Evolutionary conservation across 129 eudicot genomes (phyloP).

Genomic region (Arctium minus): DNA sequence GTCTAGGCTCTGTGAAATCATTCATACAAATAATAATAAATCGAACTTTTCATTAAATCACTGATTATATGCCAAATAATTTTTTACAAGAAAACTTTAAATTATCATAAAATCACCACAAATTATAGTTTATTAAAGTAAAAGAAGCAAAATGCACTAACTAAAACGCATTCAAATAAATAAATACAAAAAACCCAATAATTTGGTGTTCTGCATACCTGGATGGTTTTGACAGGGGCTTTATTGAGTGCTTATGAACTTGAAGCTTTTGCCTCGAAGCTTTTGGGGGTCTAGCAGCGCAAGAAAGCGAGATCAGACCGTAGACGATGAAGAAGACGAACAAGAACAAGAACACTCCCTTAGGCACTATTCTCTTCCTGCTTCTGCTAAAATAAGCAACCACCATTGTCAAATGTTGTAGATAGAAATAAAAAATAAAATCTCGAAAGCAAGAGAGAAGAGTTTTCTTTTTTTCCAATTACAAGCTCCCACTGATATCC

Average conservation of each 20-base stretch:
- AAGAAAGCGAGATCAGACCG: conserved; percentile 34
- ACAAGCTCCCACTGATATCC: neutral
- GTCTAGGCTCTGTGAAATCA: conserved; percentile 68
- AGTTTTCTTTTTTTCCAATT: neutral
- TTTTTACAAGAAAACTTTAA: no score
- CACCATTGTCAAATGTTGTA: conserved; percentile 24
- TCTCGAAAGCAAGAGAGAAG: neutral
- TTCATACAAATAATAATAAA: neutral
- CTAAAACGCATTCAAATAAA: neutral
- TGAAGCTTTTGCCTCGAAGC: conserved; percentile 68
- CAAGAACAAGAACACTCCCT: conserved; percentile 1
- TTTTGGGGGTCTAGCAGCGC: conserved; percentile 46
- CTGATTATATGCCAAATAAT: neutral
- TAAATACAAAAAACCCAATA: neutral
- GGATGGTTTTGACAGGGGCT: conserved; percentile 65
- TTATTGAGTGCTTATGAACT: conserved; percentile 85
- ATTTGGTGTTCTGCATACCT: conserved; percentile 31
- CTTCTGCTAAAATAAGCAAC: conserved; percentile 41
- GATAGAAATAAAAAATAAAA: neutral
- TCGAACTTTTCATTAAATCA: neutral
- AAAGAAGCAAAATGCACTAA: conserved; percentile 3
- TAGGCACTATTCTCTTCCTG: conserved; percentile 18
- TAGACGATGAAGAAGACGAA: conserved; percentile 22
- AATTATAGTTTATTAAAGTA: neutral
- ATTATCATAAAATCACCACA: neutral